Percentiles rank a stretch among this genome's conserved stretches.
Conservation (phyloP, 208 protist species). For the Naegleria fowleri region DNA sequence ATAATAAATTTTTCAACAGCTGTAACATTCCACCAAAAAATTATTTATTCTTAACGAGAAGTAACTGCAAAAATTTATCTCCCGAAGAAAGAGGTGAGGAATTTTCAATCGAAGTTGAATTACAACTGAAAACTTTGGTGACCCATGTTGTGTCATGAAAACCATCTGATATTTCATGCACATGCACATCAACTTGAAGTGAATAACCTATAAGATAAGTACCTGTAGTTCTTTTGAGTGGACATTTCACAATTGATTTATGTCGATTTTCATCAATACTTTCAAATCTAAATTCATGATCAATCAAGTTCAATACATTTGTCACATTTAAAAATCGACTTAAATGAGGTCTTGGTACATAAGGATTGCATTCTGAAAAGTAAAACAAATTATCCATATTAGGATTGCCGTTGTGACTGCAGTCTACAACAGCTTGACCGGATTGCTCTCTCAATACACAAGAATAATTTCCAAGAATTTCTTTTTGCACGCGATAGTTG, state of each 20-base stretch:
- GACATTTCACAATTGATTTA: not conserved
- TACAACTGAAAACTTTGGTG: not conserved
- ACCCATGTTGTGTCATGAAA: not conserved
- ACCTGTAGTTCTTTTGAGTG: not conserved
- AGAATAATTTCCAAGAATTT: not conserved
- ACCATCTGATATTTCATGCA: not conserved
- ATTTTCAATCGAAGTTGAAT: not conserved
- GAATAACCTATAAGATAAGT: not conserved
- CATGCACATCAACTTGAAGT: not conserved
- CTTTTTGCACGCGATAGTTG: not conserved
- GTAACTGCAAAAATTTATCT: not conserved
- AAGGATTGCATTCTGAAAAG: constrained; percentile 8
- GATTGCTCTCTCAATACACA: not conserved
- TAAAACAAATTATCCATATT: not conserved
- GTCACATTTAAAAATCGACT: not conserved
- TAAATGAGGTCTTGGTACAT: not conserved
- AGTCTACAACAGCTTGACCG: not conserved
- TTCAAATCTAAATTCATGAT: constrained; percentile 12
- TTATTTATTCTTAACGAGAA: not conserved
- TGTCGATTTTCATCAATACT: not conserved
- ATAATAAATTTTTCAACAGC: too few species aligned
- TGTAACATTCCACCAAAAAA: too few species aligned
- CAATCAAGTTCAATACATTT: not conserved
- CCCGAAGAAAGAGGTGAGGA: not conserved
- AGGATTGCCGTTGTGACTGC: not conserved